Base-by-base conservation (phyloP, 2,329 filamentous ascomycete species). In the Paecilomyces dactylethromorphus region DNA sequence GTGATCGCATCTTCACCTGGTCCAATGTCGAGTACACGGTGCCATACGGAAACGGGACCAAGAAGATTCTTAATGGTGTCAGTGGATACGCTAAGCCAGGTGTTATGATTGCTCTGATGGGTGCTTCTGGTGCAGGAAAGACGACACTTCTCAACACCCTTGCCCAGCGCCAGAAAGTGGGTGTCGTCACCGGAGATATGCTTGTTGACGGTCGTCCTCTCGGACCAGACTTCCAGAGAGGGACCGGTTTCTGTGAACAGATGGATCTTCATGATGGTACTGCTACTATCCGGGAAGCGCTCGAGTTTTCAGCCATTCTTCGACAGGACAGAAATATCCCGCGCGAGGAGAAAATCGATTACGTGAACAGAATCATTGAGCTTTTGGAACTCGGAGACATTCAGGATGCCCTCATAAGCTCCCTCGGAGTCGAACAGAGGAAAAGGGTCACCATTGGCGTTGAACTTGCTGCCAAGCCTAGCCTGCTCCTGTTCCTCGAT, bases 81-180 rank as follows among this genome's bases (percentile, higher is more conserved):
- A 87, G 81, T 59, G 91, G 91, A 1, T 93, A 90, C 64, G 90
- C 86, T 1, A 92, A 91, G 67, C 91, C 91, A 0, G 90, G 91
- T 18, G 75, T 88, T 18, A 87, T 95, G 83, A 86, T 91, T 51
- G 91, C 91, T 0, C 78, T 95, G 1, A 90, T 94, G 80, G 91
- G 91, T 57, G 89, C 88, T 1, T 90, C 85, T 3, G 90, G 89
- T 51, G 91, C 91, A 8, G 91, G 91, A 12, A 95, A 95, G 75
- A 92, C 90, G 0, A 94, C 91, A 0, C 77, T 95, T 0, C 79
- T 95, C 18, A 92, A 94, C 71, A 91, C 88, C 0, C 75, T 90
- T 1, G 86, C 89, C 0, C 89, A 92, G 67, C 84, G 90, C 2
- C 87, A 91, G 69, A 86, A 78, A 15, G 81, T 79, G 57, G 87